Percentiles rank a stretch among this genome's conserved stretches.
These are phyloP conservation scores for Penicillium pulvis DNA, from an alignment of 495 filamentous ascomycete genomes.

Conservation along the genomic window DNA sequence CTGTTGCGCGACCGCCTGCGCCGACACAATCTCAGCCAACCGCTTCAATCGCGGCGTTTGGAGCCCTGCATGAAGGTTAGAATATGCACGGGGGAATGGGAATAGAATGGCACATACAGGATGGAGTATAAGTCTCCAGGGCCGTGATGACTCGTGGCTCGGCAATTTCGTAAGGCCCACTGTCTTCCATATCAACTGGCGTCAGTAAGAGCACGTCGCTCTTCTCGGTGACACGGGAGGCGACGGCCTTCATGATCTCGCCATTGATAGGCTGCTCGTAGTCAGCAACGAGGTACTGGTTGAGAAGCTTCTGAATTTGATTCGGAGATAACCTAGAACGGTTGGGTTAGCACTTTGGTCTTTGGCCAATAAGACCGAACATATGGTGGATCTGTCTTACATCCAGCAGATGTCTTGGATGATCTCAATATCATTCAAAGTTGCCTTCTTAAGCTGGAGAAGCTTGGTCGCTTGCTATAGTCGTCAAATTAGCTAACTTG, in stretches of 20 bases:
- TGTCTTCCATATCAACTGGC: conserved; percentile 98
- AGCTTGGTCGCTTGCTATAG: conserved; percentile 94
- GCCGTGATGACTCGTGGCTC: conserved; percentile 95
- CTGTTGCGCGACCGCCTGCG: conserved; percentile 91
- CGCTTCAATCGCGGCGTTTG: conserved; percentile 94
- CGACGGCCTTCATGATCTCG: conserved; percentile 99
- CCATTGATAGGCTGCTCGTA: conserved; percentile 99
- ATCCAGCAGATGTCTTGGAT: conserved; percentile 99
- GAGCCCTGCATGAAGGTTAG: conserved; percentile 59
- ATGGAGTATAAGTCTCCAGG: conserved; percentile 95
- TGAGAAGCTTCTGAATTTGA: conserved; percentile 98
- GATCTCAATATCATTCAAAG: conserved; percentile 98
- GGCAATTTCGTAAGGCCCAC: conserved; percentile 98
- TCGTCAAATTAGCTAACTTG: conserved; percentile 21
- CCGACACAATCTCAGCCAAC: conserved; percentile 94
- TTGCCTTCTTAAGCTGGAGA: conserved; percentile 98
- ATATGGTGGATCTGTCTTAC: conserved; percentile 50
- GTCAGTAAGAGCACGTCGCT: conserved; percentile 90
- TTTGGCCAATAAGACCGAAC: background rate
- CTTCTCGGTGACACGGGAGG: conserved; percentile 96
- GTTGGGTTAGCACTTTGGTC: conserved; percentile 10
- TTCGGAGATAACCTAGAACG: conserved; percentile 83
- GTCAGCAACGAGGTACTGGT: conserved; percentile 98
- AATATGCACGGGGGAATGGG: background rate
- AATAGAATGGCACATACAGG: conserved; percentile 62